These are phyloP conservation scores for Parachaetomium inaequale DNA, from an alignment of 495 filamentous ascomycete genomes.

Conservation along the genomic window DNA sequence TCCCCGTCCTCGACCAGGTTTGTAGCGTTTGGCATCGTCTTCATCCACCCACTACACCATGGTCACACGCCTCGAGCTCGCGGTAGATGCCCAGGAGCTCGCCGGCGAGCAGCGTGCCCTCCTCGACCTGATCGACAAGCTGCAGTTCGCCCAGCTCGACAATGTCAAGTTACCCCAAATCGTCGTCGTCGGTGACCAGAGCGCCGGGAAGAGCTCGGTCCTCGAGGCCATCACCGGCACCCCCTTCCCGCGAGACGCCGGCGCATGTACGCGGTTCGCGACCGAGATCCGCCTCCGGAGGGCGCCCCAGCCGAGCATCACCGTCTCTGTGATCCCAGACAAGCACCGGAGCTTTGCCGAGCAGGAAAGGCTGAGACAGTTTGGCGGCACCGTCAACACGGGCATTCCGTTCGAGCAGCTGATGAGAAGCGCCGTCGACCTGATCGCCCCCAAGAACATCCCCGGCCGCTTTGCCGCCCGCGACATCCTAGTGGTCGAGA, in stretches of 20 bases:
- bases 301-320: constrained; percentile 42
- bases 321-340: constrained; percentile 52
- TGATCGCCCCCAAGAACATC: constrained; percentile 40
- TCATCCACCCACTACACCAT: constrained; percentile 10
- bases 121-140: constrained; percentile 41
- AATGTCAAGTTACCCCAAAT: constrained; percentile 60
- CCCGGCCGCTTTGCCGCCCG: constrained; percentile 39
- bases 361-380: constrained; percentile 43
- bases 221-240: constrained; percentile 70
- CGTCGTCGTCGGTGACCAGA: constrained; percentile 71
- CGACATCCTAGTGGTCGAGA: constrained; percentile 52
- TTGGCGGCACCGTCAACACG: constrained; percentile 36
- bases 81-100: constrained; percentile 37
- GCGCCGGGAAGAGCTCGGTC: constrained; percentile 69
- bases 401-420: constrained; percentile 35
- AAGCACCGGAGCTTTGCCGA: constrained; percentile 34
- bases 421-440: constrained; percentile 35
- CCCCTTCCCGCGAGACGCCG: constrained; percentile 62
- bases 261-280: constrained; percentile 64
- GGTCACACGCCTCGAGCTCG: constrained; percentile 30
- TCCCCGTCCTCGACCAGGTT: background rate
- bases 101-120: constrained; percentile 36
- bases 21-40: background rate
- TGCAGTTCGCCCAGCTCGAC: constrained; percentile 41
- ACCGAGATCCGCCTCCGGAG: constrained; percentile 54